Conservation (phyloP, 306 rosid species). For the Medicago arabica region DNA sequence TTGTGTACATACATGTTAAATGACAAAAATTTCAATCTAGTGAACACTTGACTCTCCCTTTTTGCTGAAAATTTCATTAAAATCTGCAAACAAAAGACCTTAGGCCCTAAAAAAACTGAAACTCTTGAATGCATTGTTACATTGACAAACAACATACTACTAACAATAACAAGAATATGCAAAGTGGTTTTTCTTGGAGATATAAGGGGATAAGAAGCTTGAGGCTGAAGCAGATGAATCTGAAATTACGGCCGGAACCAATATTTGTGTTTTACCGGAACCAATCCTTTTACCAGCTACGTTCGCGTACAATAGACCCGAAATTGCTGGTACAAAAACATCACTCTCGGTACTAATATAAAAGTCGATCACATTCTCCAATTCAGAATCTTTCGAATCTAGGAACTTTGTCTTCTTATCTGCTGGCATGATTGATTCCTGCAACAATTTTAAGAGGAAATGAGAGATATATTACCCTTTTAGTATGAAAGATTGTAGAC, state of each 20-base stretch:
- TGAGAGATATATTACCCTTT: background rate
- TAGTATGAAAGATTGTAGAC: background rate
- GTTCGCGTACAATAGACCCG: conserved; percentile 89
- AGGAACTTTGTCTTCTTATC: conserved; percentile 80
- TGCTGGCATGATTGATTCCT: conserved; percentile 91
- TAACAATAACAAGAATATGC: conserved; percentile 93
- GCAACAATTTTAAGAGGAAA: conserved; percentile 49
- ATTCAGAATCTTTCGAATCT: conserved; percentile 73
- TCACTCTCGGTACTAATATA: conserved; percentile 78
- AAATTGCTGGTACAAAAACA: conserved; percentile 90
- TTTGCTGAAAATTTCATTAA: conserved; percentile 28
- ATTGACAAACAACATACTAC: conserved; percentile 45
- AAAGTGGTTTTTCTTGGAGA: conserved; percentile 92
- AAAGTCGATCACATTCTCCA: conserved; percentile 87
- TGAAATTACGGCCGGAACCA: conserved; percentile 74
- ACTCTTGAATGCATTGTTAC: conserved; percentile 37
- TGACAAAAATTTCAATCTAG: conserved; percentile 25
- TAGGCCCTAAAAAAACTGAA: conserved; percentile 46
- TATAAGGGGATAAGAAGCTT: conserved; percentile 75
- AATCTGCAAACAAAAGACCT: conserved; percentile 36
- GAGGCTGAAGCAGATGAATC: conserved; percentile 72
- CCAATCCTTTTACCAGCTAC: conserved; percentile 96
- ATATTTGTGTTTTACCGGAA: conserved; percentile 74
- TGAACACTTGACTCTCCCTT: conserved; percentile 35
- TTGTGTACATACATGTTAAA: conserved; percentile 44